Evolutionary conservation across 2,329 filamentous ascomycete genomes (phyloP).

Genomic region (Diaporthe sp.): DNA sequence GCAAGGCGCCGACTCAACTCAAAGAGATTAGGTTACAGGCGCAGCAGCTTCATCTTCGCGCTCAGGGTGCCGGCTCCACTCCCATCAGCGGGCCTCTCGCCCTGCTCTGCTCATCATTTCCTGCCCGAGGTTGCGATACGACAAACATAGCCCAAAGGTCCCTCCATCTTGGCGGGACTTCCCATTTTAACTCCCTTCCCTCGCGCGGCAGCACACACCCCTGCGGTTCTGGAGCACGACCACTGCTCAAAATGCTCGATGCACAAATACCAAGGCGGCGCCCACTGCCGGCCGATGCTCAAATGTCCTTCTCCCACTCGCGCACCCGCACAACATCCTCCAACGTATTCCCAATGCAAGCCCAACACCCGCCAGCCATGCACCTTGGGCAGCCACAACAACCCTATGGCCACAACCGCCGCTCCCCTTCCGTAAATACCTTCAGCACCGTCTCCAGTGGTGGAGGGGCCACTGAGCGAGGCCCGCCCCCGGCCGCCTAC

Average conservation of each 20-base stretch:
- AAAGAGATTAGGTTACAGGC: conserved; percentile 37
- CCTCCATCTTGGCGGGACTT: conserved; percentile 33
- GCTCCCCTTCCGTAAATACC: conserved; percentile 76
- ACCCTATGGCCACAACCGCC: conserved; percentile 60
- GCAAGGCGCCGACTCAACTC: conserved; percentile 22
- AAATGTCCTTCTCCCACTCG: conserved; percentile 63
- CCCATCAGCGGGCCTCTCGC: conserved; percentile 36
- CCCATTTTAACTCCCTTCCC: conserved; percentile 23
- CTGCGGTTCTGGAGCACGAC: conserved; percentile 32
- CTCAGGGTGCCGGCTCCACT: conserved; percentile 39
- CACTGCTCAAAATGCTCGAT: conserved; percentile 48
- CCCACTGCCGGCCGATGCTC: conserved; percentile 42
- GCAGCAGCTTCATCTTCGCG: conserved; percentile 37
- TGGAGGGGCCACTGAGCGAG: conserved; percentile 50
- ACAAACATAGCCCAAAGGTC: conserved; percentile 40
- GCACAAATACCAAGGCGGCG: conserved; percentile 50
- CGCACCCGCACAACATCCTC: conserved; percentile 71
- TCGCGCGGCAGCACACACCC: conserved; percentile 18
- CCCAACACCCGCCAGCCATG: conserved; percentile 48
- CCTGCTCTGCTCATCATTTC: conserved; percentile 40
- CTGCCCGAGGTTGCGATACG: conserved; percentile 39
- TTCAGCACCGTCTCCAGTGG: conserved; percentile 77
- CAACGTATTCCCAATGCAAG: conserved; percentile 60
- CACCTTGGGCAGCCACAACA: conserved; percentile 52
- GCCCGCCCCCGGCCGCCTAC: conserved; percentile 68